phyloP scores from a whole-genome alignment of 352 stramenopile species.

The Phytophthora chlamydospora region DNA sequence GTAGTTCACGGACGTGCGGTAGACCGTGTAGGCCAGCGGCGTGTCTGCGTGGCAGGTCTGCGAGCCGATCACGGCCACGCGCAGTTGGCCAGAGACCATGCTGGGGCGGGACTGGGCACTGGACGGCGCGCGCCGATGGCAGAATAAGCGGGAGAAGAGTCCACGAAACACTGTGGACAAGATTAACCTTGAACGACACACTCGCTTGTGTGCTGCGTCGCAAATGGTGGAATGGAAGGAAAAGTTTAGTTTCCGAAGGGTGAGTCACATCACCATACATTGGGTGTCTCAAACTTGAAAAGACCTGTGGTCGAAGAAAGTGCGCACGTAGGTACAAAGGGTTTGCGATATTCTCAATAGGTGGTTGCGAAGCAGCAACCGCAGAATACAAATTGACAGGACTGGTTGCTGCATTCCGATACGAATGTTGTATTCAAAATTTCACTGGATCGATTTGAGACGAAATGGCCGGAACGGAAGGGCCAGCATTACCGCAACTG shows the following conservation, averaged over 20 bases:
- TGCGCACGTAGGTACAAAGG: slow-evolving; percentile 23
- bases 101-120: slow-evolving; percentile 9
- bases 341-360: background rate
- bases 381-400: slow-evolving; percentile 8
- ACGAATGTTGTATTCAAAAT: slow-evolving; percentile 3
- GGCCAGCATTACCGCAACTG: too few species aligned
- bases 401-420: slow-evolving; percentile 4
- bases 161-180: slow-evolving; percentile 18
- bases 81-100: slow-evolving; percentile 49
- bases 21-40: slow-evolving; percentile 65
- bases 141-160: slow-evolving; percentile 28
- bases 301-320: slow-evolving; percentile 9
- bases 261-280: slow-evolving; percentile 18
- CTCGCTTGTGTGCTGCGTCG: slow-evolving; percentile 12
- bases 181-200: too few species aligned
- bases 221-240: slow-evolving; percentile 33
- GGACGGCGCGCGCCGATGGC: slow-evolving; percentile 5
- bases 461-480: too few species aligned
- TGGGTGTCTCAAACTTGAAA: slow-evolving; percentile 19
- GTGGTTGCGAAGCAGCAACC: slow-evolving; percentile 17
- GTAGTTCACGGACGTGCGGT: slow-evolving; percentile 75
- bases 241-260: slow-evolving; percentile 13
- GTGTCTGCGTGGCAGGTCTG: slow-evolving; percentile 50
- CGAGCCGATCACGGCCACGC: slow-evolving; percentile 71
- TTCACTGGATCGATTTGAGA: slow-evolving; percentile 12